These are phyloP conservation scores for Phlebopus sp. DNA, from an alignment of 1,284 basidiomycete species.

Conservation along the genomic window DNA sequence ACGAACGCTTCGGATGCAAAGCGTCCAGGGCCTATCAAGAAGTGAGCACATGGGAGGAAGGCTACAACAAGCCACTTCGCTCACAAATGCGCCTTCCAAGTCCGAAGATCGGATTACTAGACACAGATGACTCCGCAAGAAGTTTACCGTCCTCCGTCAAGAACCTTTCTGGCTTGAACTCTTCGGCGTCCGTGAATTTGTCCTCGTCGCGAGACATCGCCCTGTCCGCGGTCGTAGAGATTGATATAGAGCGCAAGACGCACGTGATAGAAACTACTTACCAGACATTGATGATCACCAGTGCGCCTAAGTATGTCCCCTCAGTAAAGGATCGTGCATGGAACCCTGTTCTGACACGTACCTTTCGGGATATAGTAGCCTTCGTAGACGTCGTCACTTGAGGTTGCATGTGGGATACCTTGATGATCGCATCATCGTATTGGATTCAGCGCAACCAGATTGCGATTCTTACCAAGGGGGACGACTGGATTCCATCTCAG, in stretches of 20 bases:
- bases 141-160: slow-evolving; percentile 17
- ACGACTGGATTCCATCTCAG: slow-evolving; percentile 35
- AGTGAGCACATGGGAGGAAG: slow-evolving; percentile 9
- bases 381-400: slow-evolving; percentile 29
- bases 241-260: slow-evolving; percentile 7
- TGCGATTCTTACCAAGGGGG: slow-evolving; percentile 28
- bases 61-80: slow-evolving; percentile 3
- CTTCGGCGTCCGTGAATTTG: slow-evolving; percentile 17
- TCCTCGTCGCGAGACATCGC: slow-evolving; percentile 26
- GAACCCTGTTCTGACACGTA: slow-evolving; percentile 1
- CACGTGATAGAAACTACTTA: not conserved
- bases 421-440: slow-evolving; percentile 1
- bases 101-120: slow-evolving; percentile 39
- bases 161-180: slow-evolving; percentile 24
- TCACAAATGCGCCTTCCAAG: slow-evolving; percentile 37
- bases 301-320: slow-evolving; percentile 17
- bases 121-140: slow-evolving; percentile 25
- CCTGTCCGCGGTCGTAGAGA: slow-evolving; percentile 22
- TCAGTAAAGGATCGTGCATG: slow-evolving; percentile 7
- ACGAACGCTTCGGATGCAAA: slow-evolving; percentile 22
- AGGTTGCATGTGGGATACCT: slow-evolving; percentile 28
- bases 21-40: slow-evolving; percentile 22
- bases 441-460: slow-evolving; percentile 14
- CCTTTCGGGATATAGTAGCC: slow-evolving; percentile 29
- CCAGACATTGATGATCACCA: slow-evolving; percentile 30